Conservation (phyloP, 345 rosid genomes). For the Eucalyptus sp. region DNA sequence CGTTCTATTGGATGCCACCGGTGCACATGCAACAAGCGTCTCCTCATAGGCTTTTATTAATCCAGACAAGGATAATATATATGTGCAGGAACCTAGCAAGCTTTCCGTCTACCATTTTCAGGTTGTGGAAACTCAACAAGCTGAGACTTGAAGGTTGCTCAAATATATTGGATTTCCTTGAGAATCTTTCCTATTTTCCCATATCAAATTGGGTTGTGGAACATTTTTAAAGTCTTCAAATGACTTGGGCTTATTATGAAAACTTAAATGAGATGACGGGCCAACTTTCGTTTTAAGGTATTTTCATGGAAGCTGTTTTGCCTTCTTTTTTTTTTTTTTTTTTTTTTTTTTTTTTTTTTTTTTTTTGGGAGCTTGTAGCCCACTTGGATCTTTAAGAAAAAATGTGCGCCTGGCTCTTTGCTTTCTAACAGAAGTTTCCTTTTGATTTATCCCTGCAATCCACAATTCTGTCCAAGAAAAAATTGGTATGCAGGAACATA, state of each 20-base stretch:
- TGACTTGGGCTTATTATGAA: neutral
- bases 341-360: no score
- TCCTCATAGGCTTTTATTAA: neutral
- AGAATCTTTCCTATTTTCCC: neutral
- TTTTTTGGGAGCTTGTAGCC: neutral
- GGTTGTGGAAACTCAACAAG: neutral
- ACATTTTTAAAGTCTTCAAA: neutral
- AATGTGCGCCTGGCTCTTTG: neutral
- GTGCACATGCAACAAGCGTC: neutral
- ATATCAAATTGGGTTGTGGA: neutral
- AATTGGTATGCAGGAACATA: neutral
- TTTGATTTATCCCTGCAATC: neutral
- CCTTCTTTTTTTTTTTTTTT: neutral
- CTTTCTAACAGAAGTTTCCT: no score
- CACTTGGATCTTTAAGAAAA: neutral
- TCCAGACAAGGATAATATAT: neutral
- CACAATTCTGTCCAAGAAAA: neutral
- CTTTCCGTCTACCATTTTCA: neutral
- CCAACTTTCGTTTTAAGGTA: neutral
- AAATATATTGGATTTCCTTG: no score
- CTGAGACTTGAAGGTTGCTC: neutral
- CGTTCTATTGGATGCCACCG: neutral
- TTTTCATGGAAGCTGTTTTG: neutral
- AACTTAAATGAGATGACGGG: no score
- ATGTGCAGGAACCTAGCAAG: neutral